A percentile compares a stretch with the other conserved stretches of the same genome.
These are phyloP conservation scores for Monilinia fructicola DNA, from an alignment of 2,329 filamentous ascomycete genomes.

Conservation along the genomic window DNA sequence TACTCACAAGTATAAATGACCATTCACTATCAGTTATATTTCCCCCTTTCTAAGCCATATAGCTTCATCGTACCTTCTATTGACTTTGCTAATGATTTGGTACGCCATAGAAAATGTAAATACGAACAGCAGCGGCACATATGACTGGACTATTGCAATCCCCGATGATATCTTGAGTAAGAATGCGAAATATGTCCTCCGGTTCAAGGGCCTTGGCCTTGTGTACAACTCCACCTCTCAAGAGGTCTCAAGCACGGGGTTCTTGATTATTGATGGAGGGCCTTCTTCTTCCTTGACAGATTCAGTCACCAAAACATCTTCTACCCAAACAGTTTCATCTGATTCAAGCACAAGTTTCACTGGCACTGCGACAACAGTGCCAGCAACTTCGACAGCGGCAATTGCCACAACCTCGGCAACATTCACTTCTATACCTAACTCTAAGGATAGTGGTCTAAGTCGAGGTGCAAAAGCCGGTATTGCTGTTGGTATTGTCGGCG, in stretches of 20 bases:
- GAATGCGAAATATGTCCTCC: slow-evolving; percentile 12
- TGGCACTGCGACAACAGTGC: neutral
- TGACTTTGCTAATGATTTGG: neutral
- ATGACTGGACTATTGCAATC: slow-evolving; percentile 10
- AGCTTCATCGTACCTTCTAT: neutral
- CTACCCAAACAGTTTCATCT: neutral
- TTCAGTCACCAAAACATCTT: neutral
- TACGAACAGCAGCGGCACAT: neutral
- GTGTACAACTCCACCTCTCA: neutral
- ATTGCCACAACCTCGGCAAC: neutral
- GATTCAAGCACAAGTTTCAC: neutral
- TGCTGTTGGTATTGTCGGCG: neutral
- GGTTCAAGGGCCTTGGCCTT: neutral
- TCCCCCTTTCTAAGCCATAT: no score
- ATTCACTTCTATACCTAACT: neutral
- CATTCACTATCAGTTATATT: neutral
- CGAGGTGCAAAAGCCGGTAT: slow-evolving; percentile 11
- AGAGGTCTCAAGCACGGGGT: slow-evolving; percentile 12
- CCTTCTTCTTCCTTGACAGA: neutral
- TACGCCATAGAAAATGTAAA: neutral
- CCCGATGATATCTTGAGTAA: neutral
- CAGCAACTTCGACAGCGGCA: neutral
- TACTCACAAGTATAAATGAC: neutral
- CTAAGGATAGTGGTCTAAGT: neutral
- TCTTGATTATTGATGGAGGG: neutral